Evolutionary conservation across 306 rosid species (phyloP).

Genomic region (Ormosia semicastrata): DNA sequence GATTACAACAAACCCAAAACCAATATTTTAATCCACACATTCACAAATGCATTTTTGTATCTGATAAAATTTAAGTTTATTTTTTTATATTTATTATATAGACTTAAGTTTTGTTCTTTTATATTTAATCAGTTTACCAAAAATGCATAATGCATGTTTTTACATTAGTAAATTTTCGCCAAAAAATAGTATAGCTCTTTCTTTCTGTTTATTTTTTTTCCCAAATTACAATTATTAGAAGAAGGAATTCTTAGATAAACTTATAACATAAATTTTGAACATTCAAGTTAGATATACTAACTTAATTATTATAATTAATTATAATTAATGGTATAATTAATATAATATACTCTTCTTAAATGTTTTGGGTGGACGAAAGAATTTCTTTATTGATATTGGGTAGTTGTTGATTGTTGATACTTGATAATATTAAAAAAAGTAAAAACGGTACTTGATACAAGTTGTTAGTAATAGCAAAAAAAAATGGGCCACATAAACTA

Average conservation of each 20-base stretch:
- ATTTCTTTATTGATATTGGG: neutral
- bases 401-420: neutral
- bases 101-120: no score
- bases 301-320: no score
- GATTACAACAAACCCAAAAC: neutral
- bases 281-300: no score
- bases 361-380: no score
- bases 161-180: neutral
- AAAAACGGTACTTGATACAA: neutral
- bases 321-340: no score
- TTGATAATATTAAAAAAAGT: no score
- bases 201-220: neutral
- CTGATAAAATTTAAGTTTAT: no score
- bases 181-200: neutral
- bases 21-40: neutral
- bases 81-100: no score
- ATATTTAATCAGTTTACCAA: neutral
- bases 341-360: no score
- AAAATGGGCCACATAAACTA: constrained; percentile 24
- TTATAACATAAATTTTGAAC: no score
- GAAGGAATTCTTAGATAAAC: no score
- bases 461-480: neutral
- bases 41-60: neutral
- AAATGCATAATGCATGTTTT: neutral
- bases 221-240: neutral